phyloP scores from a whole-genome alignment of 345 rosid species.

The Psidium friedrichsthalianum region DNA sequence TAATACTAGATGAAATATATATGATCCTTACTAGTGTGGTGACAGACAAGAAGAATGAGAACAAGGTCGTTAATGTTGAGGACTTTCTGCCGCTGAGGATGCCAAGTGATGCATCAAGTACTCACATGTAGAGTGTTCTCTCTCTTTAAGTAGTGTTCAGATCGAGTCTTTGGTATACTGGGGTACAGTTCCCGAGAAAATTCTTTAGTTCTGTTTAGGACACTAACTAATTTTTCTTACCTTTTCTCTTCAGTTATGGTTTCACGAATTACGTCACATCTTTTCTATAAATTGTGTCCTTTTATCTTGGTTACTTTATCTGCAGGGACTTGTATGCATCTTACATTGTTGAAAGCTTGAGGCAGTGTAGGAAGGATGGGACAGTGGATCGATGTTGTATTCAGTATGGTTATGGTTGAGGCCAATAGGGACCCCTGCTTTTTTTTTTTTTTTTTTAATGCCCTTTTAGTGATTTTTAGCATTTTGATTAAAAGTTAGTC shows the following conservation, averaged over 20 bases:
- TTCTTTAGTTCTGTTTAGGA: background rate
- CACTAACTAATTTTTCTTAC: background rate
- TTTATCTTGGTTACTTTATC: background rate
- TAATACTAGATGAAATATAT: background rate
- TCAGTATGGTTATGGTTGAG: too few relatives aligned
- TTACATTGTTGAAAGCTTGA: slow-evolving; percentile 83
- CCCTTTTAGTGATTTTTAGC: background rate
- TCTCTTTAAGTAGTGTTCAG: background rate
- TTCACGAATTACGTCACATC: background rate
- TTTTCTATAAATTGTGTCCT: background rate
- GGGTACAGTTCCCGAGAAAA: background rate
- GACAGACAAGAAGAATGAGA: slow-evolving; percentile 95
- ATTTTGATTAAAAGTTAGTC: background rate
- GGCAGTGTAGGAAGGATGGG: slow-evolving; percentile 32
- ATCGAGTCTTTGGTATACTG: background rate
- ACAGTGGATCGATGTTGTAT: background rate
- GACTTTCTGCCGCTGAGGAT: slow-evolving; percentile 69
- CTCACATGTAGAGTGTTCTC: slow-evolving; percentile 65
- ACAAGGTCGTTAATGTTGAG: slow-evolving; percentile 90
- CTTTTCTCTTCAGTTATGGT: background rate
- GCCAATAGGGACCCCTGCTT: background rate
- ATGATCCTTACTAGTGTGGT: slow-evolving; percentile 20
- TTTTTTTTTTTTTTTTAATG: too few relatives aligned
- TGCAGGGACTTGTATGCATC: slow-evolving; percentile 93
- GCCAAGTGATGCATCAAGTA: slow-evolving; percentile 65